Evolutionary conservation across 805 yeast species (phyloP).

Genomic region (Lipomyces yamanashiensis): DNA sequence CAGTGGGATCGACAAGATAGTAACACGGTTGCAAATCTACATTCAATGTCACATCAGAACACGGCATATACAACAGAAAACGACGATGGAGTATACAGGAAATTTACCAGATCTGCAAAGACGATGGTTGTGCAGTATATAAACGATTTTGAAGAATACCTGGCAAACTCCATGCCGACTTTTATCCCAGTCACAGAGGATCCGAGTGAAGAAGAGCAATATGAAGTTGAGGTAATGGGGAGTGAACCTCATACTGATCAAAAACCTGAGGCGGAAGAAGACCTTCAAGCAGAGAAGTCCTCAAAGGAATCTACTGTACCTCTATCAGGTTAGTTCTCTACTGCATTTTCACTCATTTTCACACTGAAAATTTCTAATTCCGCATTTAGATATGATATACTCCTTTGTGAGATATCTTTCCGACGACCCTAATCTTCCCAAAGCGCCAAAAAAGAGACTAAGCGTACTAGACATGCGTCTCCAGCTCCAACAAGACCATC

Average conservation of each 20-base stretch:
- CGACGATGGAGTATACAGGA: background rate
- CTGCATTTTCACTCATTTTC: too few relatives aligned
- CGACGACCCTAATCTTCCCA: constrained; percentile 1
- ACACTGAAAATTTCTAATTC: background rate
- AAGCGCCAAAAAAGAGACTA: background rate
- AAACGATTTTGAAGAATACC: constrained; percentile 4
- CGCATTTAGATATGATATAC: background rate
- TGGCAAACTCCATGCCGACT: constrained; percentile 19
- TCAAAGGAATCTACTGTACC: too few relatives aligned
- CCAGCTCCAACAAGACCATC: constrained; percentile 7
- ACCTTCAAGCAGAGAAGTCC: background rate
- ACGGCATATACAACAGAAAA: background rate
- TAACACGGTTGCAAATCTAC: background rate
- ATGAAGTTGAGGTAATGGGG: background rate
- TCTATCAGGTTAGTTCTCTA: too few relatives aligned
- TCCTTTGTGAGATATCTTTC: constrained; percentile 7
- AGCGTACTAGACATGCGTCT: constrained; percentile 8
- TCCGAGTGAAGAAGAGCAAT: background rate
- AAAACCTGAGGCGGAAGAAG: background rate
- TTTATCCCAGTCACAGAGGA: constrained; percentile 7
- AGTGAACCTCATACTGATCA: background rate
- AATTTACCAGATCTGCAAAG: constrained; percentile 4
- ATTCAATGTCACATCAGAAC: background rate
- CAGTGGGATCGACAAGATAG: too few relatives aligned
- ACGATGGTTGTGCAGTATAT: constrained; percentile 5